phyloP scores from a whole-genome alignment of 2,329 filamentous ascomycete genomes.

The Exophiala spinifera region DNA sequence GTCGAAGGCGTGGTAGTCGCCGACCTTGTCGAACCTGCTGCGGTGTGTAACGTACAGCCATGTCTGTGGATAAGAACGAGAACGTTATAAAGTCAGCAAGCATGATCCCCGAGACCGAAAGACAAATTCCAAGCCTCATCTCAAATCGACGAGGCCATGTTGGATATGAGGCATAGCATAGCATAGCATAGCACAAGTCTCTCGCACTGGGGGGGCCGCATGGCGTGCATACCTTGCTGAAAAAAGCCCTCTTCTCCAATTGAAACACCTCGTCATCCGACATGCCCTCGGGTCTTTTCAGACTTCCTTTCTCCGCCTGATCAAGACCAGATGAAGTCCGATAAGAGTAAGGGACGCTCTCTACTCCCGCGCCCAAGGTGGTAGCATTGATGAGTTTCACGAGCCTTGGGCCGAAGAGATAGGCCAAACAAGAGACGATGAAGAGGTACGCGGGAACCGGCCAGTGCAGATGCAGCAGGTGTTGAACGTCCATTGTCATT shows the following conservation, averaged over 20 bases:
- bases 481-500: conserved; percentile 5
- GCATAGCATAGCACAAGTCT: conserved; percentile 35
- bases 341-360: neutral
- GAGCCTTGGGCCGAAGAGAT: conserved; percentile 14
- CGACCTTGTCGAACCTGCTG: conserved; percentile 49
- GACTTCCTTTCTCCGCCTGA: conserved; percentile 18
- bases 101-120: too few species aligned
- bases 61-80: too few species aligned
- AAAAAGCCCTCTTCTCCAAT: conserved; percentile 50
- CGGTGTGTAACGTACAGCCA: conserved; percentile 41
- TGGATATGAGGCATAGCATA: conserved; percentile 22
- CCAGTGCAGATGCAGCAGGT: neutral
- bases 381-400: conserved; percentile 6
- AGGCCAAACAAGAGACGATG: conserved; percentile 14
- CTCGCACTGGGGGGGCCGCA: too few species aligned
- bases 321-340: conserved; percentile 12
- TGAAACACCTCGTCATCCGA: conserved; percentile 41
- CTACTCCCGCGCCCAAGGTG: neutral
- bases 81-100: conserved; percentile 12
- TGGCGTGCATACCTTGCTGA: conserved; percentile 43
- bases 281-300: conserved; percentile 13
- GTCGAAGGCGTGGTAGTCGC: conserved; percentile 57
- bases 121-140: too few species aligned
- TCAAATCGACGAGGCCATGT: too few species aligned
- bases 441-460: conserved; percentile 15